A percentile compares a stretch with the other conserved stretches of the same genome.
These are phyloP conservation scores for Penicillium cosmopolitanum DNA, from an alignment of 495 filamentous ascomycete species.

Conservation along the genomic window DNA sequence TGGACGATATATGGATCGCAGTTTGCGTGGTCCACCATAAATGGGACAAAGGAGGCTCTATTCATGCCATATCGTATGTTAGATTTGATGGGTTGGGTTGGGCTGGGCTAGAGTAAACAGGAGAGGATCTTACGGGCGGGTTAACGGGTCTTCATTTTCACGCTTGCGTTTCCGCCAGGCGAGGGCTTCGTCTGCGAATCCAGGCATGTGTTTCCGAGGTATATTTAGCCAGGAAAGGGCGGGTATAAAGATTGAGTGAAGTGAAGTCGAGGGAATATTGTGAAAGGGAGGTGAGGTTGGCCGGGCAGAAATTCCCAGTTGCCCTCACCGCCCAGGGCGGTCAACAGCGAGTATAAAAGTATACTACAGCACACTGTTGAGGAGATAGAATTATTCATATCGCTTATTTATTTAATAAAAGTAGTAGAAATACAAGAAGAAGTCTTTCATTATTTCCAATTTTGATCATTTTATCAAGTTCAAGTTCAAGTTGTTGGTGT, in stretches of 20 bases:
- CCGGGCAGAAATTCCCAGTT: neutral
- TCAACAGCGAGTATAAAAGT: neutral
- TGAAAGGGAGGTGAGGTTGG: neutral
- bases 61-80: conserved; percentile 2
- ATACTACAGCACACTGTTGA: too few species aligned
- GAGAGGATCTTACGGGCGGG: conserved; percentile 32
- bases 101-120: neutral
- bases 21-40: neutral
- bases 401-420: too few species aligned
- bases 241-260: neutral
- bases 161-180: conserved; percentile 42
- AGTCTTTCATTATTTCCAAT: too few species aligned
- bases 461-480: too few species aligned
- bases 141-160: conserved; percentile 32
- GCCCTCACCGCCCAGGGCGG: neutral
- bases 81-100: neutral
- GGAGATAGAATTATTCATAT: too few species aligned
- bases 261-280: neutral
- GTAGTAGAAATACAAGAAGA: too few species aligned
- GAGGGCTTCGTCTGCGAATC: conserved; percentile 1
- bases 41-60: neutral
- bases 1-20: neutral
- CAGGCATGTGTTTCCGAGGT: conserved; percentile 26
- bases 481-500: too few species aligned
- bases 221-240: neutral